phyloP scores from a whole-genome alignment of 306 rosid species.

The Neltuma alba region DNA sequence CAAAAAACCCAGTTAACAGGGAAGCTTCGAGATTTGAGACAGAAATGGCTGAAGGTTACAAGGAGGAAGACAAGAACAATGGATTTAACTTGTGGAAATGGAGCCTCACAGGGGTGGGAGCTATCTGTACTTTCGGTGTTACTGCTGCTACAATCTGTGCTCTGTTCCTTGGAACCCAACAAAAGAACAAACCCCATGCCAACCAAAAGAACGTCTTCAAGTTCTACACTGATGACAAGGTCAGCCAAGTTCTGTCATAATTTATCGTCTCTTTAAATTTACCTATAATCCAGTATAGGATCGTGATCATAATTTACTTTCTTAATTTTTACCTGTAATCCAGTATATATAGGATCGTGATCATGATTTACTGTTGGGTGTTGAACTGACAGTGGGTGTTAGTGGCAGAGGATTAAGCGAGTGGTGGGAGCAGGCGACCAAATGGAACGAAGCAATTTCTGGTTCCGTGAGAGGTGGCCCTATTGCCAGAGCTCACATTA shows the following conservation, averaged over 20 bases:
- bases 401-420: constrained; percentile 63
- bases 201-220: constrained; percentile 63
- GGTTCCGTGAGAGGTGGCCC: constrained; percentile 58
- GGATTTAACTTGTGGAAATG: constrained; percentile 66
- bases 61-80: constrained; percentile 30
- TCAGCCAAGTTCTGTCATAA: constrained; percentile 40
- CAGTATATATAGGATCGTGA: neutral
- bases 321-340: neutral
- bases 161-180: constrained; percentile 59
- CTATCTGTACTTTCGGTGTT: constrained; percentile 85
- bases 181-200: constrained; percentile 43
- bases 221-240: constrained; percentile 79
- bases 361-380: neutral
- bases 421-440: constrained; percentile 64
- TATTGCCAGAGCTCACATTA: constrained; percentile 62
- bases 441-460: constrained; percentile 69
- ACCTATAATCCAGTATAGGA: no score
- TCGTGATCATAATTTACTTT: neutral
- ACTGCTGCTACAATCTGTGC: constrained; percentile 85
- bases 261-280: no score
- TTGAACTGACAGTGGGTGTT: constrained; percentile 21
- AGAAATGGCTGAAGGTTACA: constrained; percentile 12
- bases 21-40: constrained; percentile 46
- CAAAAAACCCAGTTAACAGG: constrained; percentile 50
- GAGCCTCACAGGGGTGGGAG: constrained; percentile 81